Conservation (phyloP, 768 basidiomycete genomes). For the Rhizopogon roseolus region DNA sequence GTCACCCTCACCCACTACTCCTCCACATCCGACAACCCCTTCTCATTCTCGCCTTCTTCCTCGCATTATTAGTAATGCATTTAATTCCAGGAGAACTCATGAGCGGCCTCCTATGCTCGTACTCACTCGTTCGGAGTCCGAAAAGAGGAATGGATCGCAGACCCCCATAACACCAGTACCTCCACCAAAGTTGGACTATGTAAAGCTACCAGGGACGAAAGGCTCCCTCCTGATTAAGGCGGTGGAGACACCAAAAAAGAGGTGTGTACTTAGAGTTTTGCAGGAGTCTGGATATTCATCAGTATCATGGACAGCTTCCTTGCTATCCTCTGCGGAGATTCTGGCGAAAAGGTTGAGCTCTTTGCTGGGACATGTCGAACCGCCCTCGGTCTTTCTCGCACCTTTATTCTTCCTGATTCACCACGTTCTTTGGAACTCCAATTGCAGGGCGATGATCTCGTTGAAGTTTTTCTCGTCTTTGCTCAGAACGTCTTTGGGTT, state of each 20-base stretch:
- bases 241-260: slow-evolving; percentile 87
- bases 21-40: slow-evolving; percentile 25
- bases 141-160: slow-evolving; percentile 30
- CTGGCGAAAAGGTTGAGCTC: slow-evolving; percentile 88
- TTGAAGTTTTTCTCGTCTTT: slow-evolving; percentile 89
- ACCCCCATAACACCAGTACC: slow-evolving; percentile 41
- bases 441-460: slow-evolving; percentile 87
- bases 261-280: slow-evolving; percentile 36
- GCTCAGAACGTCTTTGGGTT: slow-evolving; percentile 89
- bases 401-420: slow-evolving; percentile 89
- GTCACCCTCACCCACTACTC: slow-evolving; percentile 20
- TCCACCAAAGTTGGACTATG: slow-evolving; percentile 84
- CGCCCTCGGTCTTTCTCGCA: slow-evolving; percentile 87
- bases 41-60: slow-evolving; percentile 65
- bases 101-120: slow-evolving; percentile 38
- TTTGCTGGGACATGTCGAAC: slow-evolving; percentile 90
- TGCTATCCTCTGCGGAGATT: slow-evolving; percentile 89
- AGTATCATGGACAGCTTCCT: slow-evolving; percentile 56
- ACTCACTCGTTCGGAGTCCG: slow-evolving; percentile 35
- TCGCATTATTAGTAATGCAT: slow-evolving; percentile 63
- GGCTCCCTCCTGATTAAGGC: slow-evolving; percentile 80
- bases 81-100: slow-evolving; percentile 54
- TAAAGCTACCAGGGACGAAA: slow-evolving; percentile 90
- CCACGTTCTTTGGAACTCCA: slow-evolving; percentile 84
- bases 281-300: slow-evolving; percentile 3